Evolutionary conservation across 331 rosid species (phyloP).

Genomic region (Rosa hybrid): DNA sequence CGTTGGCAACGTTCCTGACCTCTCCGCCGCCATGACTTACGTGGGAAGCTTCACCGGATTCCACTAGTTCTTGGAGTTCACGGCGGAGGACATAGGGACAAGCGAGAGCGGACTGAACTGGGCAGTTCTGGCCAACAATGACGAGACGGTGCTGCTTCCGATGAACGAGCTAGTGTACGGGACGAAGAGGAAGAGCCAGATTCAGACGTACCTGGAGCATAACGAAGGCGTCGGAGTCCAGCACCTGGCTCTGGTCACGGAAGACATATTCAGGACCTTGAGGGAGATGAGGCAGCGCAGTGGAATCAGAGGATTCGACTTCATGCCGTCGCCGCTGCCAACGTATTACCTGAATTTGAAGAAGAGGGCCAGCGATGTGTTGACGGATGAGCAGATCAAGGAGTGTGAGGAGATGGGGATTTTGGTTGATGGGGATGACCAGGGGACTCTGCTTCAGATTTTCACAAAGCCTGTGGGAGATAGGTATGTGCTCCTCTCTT

Average conservation of each 20-base stretch:
- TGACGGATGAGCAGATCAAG: slow-evolving; percentile 70
- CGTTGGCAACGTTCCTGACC: slow-evolving; percentile 76
- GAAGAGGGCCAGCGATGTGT: slow-evolving; percentile 65
- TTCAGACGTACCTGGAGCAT: slow-evolving; percentile 89
- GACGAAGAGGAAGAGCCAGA: slow-evolving; percentile 86
- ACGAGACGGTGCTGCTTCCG: slow-evolving; percentile 71
- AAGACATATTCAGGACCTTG: slow-evolving; percentile 68
- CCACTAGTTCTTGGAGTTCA: slow-evolving; percentile 94
- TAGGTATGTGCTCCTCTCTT: slow-evolving; percentile 37
- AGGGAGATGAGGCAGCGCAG: slow-evolving; percentile 83
- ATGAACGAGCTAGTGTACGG: slow-evolving; percentile 86
- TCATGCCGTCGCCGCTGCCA: slow-evolving; percentile 91
- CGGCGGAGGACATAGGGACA: slow-evolving; percentile 88
- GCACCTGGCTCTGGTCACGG: slow-evolving; percentile 65
- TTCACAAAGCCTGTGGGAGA: slow-evolving; percentile 95
- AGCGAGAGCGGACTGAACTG: slow-evolving; percentile 89
- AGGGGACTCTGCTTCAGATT: slow-evolving; percentile 89
- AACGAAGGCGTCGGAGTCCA: slow-evolving; percentile 90
- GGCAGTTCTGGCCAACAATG: slow-evolving; percentile 70
- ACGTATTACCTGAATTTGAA: slow-evolving; percentile 72
- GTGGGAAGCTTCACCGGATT: slow-evolving; percentile 63
- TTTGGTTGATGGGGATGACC: slow-evolving; percentile 87
- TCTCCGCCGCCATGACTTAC: slow-evolving; percentile 45
- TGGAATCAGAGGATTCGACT: slow-evolving; percentile 74
- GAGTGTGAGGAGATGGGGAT: slow-evolving; percentile 89